A percentile compares a stretch with the other conserved stretches of the same genome.
Evolutionary conservation across 176 grass and related monocot species (phyloP).

Genomic region (Carex kokanica): DNA sequence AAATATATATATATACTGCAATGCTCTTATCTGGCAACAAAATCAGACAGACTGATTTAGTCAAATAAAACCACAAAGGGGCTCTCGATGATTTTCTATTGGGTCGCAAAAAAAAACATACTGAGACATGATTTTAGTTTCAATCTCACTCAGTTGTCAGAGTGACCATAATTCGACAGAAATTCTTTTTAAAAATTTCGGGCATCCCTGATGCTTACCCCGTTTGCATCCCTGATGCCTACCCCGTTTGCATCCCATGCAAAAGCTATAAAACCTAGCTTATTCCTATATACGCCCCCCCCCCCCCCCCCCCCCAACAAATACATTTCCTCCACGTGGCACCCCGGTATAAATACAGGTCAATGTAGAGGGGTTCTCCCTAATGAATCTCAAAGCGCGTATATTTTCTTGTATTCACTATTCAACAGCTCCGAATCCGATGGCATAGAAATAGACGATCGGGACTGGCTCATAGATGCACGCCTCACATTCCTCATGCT

Average conservation of each 20-base stretch:
- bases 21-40: background rate
- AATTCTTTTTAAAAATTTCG: background rate
- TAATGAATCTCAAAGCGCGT: slow-evolving; percentile 54
- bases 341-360: background rate
- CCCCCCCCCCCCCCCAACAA: background rate
- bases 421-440: slow-evolving; percentile 74
- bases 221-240: too few relatives aligned
- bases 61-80: slow-evolving; percentile 6
- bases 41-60: background rate
- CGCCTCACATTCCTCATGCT: slow-evolving; percentile 78
- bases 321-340: background rate
- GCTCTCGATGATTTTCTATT: slow-evolving; percentile 3
- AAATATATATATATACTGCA: background rate
- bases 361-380: background rate
- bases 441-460: slow-evolving; percentile 55
- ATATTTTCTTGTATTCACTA: slow-evolving; percentile 82
- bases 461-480: slow-evolving; percentile 55
- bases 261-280: slow-evolving; percentile 1
- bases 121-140: background rate
- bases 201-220: too few relatives aligned
- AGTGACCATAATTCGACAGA: slow-evolving; percentile 8
- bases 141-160: slow-evolving; percentile 10
- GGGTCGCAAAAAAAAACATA: background rate
- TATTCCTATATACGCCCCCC: background rate
- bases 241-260: background rate